Percentiles rank a stretch among this genome's conserved stretches.
Conservation (phyloP, 331 rosid species). For the Acacia pycnantha region DNA sequence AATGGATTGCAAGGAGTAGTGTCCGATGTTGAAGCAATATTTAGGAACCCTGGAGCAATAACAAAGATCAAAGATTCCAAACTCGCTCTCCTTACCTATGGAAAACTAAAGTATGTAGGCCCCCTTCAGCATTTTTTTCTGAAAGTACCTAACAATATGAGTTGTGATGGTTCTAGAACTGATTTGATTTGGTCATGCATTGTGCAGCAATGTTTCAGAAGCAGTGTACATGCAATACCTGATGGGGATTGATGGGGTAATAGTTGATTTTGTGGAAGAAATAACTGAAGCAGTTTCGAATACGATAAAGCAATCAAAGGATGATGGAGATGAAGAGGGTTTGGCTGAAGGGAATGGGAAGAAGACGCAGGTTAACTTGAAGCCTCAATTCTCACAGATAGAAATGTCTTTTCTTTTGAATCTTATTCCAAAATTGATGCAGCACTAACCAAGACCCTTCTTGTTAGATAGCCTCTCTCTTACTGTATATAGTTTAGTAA, state of each 20-base stretch:
- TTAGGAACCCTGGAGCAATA: slow-evolving; percentile 69
- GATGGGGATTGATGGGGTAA: slow-evolving; percentile 91
- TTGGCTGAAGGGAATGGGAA: slow-evolving; percentile 32
- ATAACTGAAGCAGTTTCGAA: slow-evolving; percentile 67
- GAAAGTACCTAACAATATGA: neutral
- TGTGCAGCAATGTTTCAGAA: slow-evolving; percentile 78
- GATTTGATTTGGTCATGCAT: neutral
- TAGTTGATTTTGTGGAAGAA: slow-evolving; percentile 81
- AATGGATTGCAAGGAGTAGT: slow-evolving; percentile 89
- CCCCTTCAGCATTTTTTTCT: neutral
- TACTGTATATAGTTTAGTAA: neutral
- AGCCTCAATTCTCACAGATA: slow-evolving; percentile 71
- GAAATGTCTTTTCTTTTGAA: slow-evolving; percentile 81
- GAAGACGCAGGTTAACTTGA: slow-evolving; percentile 40
- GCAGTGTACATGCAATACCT: slow-evolving; percentile 87
- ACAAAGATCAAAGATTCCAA: slow-evolving; percentile 70
- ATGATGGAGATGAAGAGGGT: slow-evolving; percentile 36
- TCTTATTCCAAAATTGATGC: slow-evolving; percentile 78
- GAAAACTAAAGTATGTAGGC: slow-evolving; percentile 84
- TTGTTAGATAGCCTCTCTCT: neutral
- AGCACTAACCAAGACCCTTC: slow-evolving; percentile 23
- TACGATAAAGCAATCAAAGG: slow-evolving; percentile 39
- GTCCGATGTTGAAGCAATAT: slow-evolving; percentile 72
- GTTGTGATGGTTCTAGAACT: neutral
- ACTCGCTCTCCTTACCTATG: slow-evolving; percentile 77